A percentile compares a stretch with the other conserved stretches of the same genome.
These are phyloP conservation scores for Rosellinia necatrix DNA, from an alignment of 2,329 filamentous ascomycete species.

Conservation along the genomic window DNA sequence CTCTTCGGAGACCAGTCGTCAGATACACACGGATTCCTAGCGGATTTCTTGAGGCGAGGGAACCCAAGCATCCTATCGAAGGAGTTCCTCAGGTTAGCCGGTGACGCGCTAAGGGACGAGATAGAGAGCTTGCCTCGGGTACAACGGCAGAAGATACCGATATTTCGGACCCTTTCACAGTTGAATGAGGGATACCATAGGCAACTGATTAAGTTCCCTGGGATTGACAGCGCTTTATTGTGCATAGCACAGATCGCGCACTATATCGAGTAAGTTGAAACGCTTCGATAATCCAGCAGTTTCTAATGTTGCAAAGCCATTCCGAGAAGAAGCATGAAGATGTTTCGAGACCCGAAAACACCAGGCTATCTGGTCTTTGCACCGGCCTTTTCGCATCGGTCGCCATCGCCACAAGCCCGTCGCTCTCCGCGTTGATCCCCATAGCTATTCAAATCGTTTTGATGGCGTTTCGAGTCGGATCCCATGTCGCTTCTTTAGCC, in stretches of 20 bases:
- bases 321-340: conserved; percentile 60
- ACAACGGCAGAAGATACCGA: conserved; percentile 63
- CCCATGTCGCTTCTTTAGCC: conserved; percentile 57
- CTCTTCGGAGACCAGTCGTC: conserved; percentile 75
- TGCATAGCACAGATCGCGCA: conserved; percentile 69
- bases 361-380: conserved; percentile 66
- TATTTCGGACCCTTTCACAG: conserved; percentile 66
- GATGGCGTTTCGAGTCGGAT: conserved; percentile 68
- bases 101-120: conserved; percentile 63
- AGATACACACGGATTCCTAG: conserved; percentile 67
- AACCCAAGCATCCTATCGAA: conserved; percentile 58
- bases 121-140: conserved; percentile 59
- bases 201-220: conserved; percentile 61
- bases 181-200: conserved; percentile 68
- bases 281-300: too few species aligned
- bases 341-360: conserved; percentile 54
- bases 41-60: conserved; percentile 54
- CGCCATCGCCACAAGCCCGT: conserved; percentile 66
- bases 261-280: conserved; percentile 67
- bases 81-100: conserved; percentile 64
- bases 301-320: conserved; percentile 48
- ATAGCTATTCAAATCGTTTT: conserved; percentile 67
- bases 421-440: conserved; percentile 63
- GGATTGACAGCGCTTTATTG: conserved; percentile 67
- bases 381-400: conserved; percentile 72